Conservation (phyloP, 352 stramenopile species). For the Pythium plurisporium region DNA sequence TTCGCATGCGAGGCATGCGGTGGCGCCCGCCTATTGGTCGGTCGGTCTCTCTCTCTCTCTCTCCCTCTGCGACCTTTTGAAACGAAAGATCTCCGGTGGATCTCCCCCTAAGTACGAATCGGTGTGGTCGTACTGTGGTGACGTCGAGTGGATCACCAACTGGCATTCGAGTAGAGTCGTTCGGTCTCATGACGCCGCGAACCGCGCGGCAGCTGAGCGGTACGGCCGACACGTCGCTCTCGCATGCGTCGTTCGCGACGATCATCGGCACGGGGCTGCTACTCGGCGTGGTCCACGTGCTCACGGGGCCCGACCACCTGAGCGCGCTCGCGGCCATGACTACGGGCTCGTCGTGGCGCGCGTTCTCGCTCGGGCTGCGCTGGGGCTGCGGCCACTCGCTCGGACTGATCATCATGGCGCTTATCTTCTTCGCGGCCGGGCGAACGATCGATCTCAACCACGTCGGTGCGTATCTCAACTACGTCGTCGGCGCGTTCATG, state of each 20-base stretch:
- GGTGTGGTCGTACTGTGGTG: no score
- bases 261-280: conserved; percentile 51
- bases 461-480: conserved; percentile 46
- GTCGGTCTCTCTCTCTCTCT: not conserved
- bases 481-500: conserved; percentile 59
- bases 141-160: no score
- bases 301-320: conserved; percentile 82
- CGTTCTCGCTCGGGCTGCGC: conserved; percentile 74
- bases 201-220: conserved; percentile 18
- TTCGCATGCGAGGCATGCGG: no score
- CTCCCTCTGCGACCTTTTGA: not conserved
- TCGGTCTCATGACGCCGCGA: no score
- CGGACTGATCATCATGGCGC: conserved; percentile 66
- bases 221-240: no score
- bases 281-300: conserved; percentile 49
- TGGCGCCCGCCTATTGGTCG: no score
- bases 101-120: no score
- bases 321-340: conserved; percentile 81
- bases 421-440: conserved; percentile 50
- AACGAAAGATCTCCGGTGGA: no score
- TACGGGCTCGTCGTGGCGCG: conserved; percentile 57
- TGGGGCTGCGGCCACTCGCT: conserved; percentile 83
- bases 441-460: conserved; percentile 34
- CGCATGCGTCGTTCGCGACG: conserved; percentile 24
- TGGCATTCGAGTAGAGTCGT: no score